phyloP scores from a whole-genome alignment of 2,329 filamentous ascomycete genomes.

The Penicillium paneum region DNA sequence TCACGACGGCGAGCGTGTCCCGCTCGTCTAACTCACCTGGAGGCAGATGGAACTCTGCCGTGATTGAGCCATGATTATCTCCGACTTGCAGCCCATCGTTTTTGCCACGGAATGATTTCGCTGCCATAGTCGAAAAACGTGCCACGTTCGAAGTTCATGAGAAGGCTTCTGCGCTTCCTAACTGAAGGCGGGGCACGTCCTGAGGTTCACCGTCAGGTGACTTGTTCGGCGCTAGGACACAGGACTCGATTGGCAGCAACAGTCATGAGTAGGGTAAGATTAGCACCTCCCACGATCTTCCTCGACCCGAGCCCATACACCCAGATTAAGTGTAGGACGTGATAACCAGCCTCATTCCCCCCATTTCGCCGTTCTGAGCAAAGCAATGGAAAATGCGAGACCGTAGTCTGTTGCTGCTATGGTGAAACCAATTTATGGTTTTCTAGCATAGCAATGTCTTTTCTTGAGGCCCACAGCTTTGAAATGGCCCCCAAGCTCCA shows the following conservation, averaged over 20 bases:
- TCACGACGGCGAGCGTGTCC: no score
- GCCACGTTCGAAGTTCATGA: background rate
- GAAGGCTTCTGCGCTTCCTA: background rate
- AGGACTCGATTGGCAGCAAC: background rate
- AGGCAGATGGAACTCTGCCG: no score
- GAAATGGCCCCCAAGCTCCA: no score
- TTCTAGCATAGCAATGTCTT: background rate
- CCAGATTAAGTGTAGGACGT: background rate
- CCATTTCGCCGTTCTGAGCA: background rate
- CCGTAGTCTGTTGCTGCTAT: background rate
- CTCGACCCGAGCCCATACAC: constrained; percentile 1
- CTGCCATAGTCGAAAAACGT: no score
- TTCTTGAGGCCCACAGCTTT: background rate
- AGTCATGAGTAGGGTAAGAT: background rate
- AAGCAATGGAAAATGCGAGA: no score
- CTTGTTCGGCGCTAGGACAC: background rate
- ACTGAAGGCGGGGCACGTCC: background rate
- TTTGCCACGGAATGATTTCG: no score
- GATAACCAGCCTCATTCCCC: background rate
- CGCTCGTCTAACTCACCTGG: no score
- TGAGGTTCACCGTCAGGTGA: background rate
- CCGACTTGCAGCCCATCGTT: no score
- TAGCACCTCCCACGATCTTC: background rate
- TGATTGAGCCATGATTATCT: no score
- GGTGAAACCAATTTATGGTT: background rate